These are phyloP conservation scores for Acacia crassicarpa DNA, from an alignment of 306 rosid genomes.

Conservation along the genomic window DNA sequence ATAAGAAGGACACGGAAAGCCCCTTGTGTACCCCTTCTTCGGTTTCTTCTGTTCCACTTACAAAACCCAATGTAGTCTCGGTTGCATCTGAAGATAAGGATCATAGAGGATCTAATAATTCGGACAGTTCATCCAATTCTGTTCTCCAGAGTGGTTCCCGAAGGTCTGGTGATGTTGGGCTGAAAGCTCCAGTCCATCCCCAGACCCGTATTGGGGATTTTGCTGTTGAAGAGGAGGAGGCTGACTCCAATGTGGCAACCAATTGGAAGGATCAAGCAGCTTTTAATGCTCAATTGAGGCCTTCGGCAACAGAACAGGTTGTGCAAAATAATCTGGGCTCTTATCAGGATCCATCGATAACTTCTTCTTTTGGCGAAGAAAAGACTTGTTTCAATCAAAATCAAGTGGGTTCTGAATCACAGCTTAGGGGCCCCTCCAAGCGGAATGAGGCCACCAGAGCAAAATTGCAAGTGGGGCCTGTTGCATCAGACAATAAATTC, in stretches of 20 bases:
- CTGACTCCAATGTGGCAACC: slow-evolving; percentile 26
- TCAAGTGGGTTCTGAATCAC: slow-evolving; percentile 34
- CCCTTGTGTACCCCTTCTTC: slow-evolving; percentile 67
- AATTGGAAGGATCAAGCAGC: slow-evolving; percentile 47
- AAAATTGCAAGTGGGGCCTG: slow-evolving; percentile 42
- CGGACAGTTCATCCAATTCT: slow-evolving; percentile 21
- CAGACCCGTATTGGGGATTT: slow-evolving; percentile 17
- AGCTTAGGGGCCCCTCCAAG: slow-evolving; percentile 31
- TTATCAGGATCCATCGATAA: slow-evolving; percentile 41
- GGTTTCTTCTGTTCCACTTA: slow-evolving; percentile 40
- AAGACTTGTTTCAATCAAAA: slow-evolving; percentile 33
- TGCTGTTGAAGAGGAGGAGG: slow-evolving; percentile 38
- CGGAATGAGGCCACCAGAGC: slow-evolving; percentile 37
- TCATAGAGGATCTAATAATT: slow-evolving; percentile 33
- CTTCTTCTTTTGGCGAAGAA: slow-evolving; percentile 26
- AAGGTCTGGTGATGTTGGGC: slow-evolving; percentile 29
- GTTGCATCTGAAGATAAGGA: slow-evolving; percentile 44
- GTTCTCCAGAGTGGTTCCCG: slow-evolving; percentile 30
- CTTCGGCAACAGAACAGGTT: slow-evolving; percentile 36
- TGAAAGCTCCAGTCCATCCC: slow-evolving; percentile 38
- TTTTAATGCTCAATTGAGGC: slow-evolving; percentile 34
- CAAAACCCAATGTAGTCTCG: slow-evolving; percentile 24
- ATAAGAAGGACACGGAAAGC: slow-evolving; percentile 68
- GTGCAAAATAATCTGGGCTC: slow-evolving; percentile 49
- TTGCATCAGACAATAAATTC: slow-evolving; percentile 43